Evolutionary conservation across 73 alveolate species (phyloP).

Genomic region (Paramecium tetraurelia): DNA sequence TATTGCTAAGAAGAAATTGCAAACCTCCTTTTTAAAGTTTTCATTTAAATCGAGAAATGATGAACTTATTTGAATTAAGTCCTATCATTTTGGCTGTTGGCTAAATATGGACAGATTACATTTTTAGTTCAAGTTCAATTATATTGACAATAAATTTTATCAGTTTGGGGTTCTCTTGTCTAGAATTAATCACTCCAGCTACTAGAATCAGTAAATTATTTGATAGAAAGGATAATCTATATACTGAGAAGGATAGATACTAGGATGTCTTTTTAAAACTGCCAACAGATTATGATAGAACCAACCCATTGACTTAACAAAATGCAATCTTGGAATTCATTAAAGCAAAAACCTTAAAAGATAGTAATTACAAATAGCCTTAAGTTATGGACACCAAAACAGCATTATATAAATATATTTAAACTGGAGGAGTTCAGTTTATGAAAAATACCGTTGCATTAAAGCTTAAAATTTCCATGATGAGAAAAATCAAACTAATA

Average conservation of each 20-base stretch:
- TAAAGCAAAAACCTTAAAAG: neutral
- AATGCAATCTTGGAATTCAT: neutral
- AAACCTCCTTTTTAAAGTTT: constrained; percentile 6
- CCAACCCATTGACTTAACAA: constrained; percentile 9
- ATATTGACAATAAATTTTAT: neutral
- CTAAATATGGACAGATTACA: neutral
- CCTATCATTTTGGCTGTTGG: neutral
- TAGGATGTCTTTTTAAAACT: neutral
- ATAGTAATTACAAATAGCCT: neutral
- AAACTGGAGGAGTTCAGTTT: neutral
- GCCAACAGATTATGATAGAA: constrained; percentile 29
- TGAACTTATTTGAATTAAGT: neutral
- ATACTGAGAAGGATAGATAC: neutral
- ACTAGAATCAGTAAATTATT: neutral
- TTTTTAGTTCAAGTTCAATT: neutral
- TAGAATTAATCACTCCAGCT: constrained; percentile 9
- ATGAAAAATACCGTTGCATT: neutral
- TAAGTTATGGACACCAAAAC: neutral
- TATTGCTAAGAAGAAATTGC: neutral
- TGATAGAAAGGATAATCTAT: neutral
- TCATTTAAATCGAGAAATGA: constrained; percentile 19
- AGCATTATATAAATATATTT: neutral
- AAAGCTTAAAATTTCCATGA: neutral
- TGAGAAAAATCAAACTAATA: neutral
- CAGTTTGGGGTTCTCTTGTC: neutral